Percentiles rank a stretch among this genome's conserved stretches.
phyloP scores from a whole-genome alignment of 805 yeast genomes.

The Nakazawaea pomicola region DNA sequence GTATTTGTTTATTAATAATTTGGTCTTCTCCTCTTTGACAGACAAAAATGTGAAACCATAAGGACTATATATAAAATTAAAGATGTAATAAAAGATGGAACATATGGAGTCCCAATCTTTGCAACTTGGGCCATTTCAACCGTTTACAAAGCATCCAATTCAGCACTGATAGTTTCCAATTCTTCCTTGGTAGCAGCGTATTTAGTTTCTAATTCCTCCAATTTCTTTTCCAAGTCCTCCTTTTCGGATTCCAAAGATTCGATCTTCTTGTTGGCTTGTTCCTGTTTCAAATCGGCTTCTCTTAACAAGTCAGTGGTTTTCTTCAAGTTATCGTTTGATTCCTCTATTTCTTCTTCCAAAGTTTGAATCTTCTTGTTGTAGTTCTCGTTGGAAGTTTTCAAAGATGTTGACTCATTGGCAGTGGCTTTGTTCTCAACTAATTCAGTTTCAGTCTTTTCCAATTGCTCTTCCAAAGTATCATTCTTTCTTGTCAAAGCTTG shows the following conservation, averaged over 20 bases:
- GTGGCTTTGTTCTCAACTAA: constrained; percentile 74
- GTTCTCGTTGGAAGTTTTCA: constrained; percentile 86
- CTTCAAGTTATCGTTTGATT: constrained; percentile 83
- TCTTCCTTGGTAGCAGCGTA: constrained; percentile 84
- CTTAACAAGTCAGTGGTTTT: constrained; percentile 92
- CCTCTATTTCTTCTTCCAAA: constrained; percentile 89
- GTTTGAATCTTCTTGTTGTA: constrained; percentile 84
- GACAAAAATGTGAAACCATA: too few species aligned
- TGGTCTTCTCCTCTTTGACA: too few species aligned
- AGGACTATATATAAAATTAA: too few species aligned
- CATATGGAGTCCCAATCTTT: too few species aligned
- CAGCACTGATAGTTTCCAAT: constrained; percentile 94
- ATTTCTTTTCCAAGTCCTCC: constrained; percentile 85
- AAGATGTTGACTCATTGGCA: constrained; percentile 86
- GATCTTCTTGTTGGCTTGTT: constrained; percentile 92
- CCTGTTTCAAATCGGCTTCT: constrained; percentile 93
- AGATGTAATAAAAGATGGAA: too few species aligned
- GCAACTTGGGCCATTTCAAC: not conserved
- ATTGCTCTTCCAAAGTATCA: constrained; percentile 77
- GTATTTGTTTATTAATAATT: too few species aligned
- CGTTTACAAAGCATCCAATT: constrained; percentile 69
- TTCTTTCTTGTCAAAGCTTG: constrained; percentile 90
- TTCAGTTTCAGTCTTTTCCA: constrained; percentile 73
- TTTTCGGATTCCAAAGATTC: constrained; percentile 88
- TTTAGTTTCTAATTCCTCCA: constrained; percentile 80